These are phyloP conservation scores for Craspedostauros australis DNA, from an alignment of 108 stramenopile species.

Conservation along the genomic window DNA sequence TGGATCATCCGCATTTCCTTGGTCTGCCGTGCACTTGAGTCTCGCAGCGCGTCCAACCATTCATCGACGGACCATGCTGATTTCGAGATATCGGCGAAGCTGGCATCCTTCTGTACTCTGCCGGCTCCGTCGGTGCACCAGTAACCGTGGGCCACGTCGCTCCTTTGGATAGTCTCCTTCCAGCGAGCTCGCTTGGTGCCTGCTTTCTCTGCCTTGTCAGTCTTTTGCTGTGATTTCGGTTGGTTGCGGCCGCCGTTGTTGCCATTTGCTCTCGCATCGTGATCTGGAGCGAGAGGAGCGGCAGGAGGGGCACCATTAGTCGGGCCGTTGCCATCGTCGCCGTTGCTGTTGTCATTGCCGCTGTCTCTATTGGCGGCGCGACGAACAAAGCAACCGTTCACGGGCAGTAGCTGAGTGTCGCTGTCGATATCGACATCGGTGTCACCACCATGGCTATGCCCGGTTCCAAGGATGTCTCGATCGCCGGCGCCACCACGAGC, in stretches of 20 bases:
- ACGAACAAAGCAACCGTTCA: too few relatives aligned
- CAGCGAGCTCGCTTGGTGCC: constrained; percentile 8
- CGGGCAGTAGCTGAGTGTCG: too few relatives aligned
- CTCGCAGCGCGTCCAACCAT: constrained; percentile 8
- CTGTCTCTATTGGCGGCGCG: too few relatives aligned
- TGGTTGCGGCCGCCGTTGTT: too few relatives aligned
- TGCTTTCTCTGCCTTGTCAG: background rate
- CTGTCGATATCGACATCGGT: too few relatives aligned
- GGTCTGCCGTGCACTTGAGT: background rate
- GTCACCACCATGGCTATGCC: too few relatives aligned
- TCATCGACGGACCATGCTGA: constrained; percentile 7
- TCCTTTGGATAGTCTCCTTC: background rate
- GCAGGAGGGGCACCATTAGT: too few relatives aligned
- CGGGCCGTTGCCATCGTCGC: too few relatives aligned
- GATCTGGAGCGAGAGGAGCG: too few relatives aligned
- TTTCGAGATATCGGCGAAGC: constrained; percentile 6
- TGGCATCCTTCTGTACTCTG: background rate
- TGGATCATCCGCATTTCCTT: constrained; percentile 42
- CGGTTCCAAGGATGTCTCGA: too few relatives aligned
- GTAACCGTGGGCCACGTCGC: constrained; percentile 35
- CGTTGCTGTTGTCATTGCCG: too few relatives aligned
- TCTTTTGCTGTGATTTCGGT: background rate
- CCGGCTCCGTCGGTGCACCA: constrained; percentile 42
- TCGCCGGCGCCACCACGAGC: constrained; percentile 3
- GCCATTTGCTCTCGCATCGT: too few relatives aligned